phyloP scores from a whole-genome alignment of 768 basidiomycete genomes.

The Lactarius pseudohatsudake region DNA sequence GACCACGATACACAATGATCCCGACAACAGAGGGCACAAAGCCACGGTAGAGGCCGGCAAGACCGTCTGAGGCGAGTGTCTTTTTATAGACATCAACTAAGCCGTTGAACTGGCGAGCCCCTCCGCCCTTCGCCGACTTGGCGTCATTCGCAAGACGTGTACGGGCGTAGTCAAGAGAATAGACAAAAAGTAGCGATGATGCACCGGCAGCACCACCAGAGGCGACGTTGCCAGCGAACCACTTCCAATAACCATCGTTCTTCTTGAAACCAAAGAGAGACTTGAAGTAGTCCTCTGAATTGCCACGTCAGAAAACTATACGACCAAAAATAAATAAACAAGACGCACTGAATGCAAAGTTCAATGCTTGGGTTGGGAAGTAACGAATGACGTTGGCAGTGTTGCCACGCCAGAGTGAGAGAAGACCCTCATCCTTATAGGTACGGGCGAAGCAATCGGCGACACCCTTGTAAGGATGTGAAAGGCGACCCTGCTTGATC shows the following conservation, averaged over 20 bases:
- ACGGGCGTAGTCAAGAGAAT: conserved; percentile 99
- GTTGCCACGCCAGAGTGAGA: conserved; percentile 98
- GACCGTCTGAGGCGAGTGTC: conserved; percentile 96
- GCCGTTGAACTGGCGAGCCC: conserved; percentile 97
- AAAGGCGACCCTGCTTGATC: conserved; percentile 99
- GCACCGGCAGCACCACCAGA: conserved; percentile 99
- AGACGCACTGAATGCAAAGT: conserved; percentile 98
- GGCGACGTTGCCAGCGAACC: conserved; percentile 97
- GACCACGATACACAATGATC: conserved; percentile 99
- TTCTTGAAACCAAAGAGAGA: conserved; percentile 99
- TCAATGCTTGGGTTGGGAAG: conserved; percentile 99
- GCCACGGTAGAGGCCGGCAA: conserved; percentile 99
- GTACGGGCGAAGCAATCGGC: conserved; percentile 89
- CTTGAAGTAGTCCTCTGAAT: conserved; percentile 95
- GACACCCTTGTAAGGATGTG: conserved; percentile 95
- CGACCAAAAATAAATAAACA: background rate
- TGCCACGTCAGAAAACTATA: conserved; percentile 27
- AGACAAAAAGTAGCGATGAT: conserved; percentile 97
- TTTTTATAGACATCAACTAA: conserved; percentile 96
- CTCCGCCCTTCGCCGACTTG: conserved; percentile 92
- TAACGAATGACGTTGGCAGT: conserved; percentile 99
- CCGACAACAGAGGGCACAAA: conserved; percentile 99
- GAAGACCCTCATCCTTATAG: conserved; percentile 91
- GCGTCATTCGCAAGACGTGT: conserved; percentile 98
- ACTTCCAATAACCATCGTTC: conserved; percentile 94